These are phyloP conservation scores for Viridothelium virens DNA, from an alignment of 495 filamentous ascomycete species.

Conservation along the genomic window DNA sequence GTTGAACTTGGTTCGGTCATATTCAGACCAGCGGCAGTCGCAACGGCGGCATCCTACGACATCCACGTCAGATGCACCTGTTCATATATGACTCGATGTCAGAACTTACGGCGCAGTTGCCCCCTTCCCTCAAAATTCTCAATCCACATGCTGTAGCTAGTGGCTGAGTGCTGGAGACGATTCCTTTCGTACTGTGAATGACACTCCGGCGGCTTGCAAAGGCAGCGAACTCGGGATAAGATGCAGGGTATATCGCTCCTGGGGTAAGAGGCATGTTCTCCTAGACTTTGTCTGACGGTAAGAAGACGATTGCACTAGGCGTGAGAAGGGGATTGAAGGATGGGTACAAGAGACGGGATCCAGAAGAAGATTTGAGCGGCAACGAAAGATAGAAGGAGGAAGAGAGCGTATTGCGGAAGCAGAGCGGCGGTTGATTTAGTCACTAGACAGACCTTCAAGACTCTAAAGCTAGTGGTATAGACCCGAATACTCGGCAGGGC, in stretches of 20 bases:
- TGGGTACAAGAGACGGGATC: background rate
- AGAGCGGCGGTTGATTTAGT: too few relatives aligned
- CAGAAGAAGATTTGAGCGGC: too few relatives aligned
- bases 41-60: slow-evolving; percentile 81
- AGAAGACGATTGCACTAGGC: slow-evolving; percentile 13
- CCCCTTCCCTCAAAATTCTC: slow-evolving; percentile 71
- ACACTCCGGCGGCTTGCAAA: slow-evolving; percentile 84
- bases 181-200: slow-evolving; percentile 87
- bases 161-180: slow-evolving; percentile 86
- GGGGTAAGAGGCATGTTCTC: slow-evolving; percentile 50
- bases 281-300: too few relatives aligned
- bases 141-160: slow-evolving; percentile 84
- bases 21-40: slow-evolving; percentile 81
- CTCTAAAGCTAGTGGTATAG: too few relatives aligned
- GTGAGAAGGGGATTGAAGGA: background rate
- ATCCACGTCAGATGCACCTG: slow-evolving; percentile 6
- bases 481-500: background rate
- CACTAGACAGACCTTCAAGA: too few relatives aligned
- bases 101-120: slow-evolving; percentile 77
- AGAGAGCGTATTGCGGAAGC: too few relatives aligned
- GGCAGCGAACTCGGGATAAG: slow-evolving; percentile 53
- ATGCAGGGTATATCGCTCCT: slow-evolving; percentile 54
- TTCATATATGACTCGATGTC: background rate
- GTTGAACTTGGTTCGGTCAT: slow-evolving; percentile 90
- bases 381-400: too few relatives aligned